Evolutionary conservation across 1,284 basidiomycete species (phyloP).

Genomic region (Vanrija sp.): DNA sequence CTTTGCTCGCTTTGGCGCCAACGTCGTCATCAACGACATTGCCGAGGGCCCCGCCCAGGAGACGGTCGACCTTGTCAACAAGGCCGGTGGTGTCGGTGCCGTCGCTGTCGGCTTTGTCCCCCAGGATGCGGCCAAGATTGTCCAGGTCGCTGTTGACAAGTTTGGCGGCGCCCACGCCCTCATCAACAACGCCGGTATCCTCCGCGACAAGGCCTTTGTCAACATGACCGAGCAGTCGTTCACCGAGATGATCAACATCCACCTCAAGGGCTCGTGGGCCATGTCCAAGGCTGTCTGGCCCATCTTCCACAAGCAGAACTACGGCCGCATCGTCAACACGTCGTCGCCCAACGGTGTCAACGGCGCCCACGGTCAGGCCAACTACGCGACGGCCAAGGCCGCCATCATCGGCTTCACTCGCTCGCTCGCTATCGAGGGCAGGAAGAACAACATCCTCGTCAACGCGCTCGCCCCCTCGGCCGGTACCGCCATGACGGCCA

Average conservation of each 20-base stretch:
- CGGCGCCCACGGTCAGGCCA: constrained; percentile 90
- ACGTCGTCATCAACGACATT: constrained; percentile 96
- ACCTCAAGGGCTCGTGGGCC: constrained; percentile 74
- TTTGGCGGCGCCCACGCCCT: constrained; percentile 88
- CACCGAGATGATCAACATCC: constrained; percentile 85
- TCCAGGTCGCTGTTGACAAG: constrained; percentile 78
- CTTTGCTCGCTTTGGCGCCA: constrained; percentile 86
- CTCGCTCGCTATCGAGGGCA: constrained; percentile 86
- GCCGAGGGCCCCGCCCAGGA: constrained; percentile 74
- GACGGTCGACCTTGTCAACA: constrained; percentile 81
- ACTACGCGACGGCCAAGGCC: constrained; percentile 90
- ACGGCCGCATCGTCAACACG: constrained; percentile 92
- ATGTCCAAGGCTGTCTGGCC: constrained; percentile 96
- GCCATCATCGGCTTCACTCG: constrained; percentile 87
- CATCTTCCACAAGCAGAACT: constrained; percentile 93
- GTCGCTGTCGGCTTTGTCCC: constrained; percentile 80
- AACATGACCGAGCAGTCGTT: constrained; percentile 89
- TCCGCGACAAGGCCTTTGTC: constrained; percentile 86
- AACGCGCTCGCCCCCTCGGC: constrained; percentile 88
- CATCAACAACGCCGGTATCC: constrained; percentile 90
- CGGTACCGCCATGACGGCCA: constrained; percentile 85
- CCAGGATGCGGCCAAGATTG: constrained; percentile 78
- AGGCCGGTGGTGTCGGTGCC: constrained; percentile 85
- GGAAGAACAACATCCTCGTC: constrained; percentile 82
- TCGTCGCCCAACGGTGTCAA: constrained; percentile 86